These are phyloP conservation scores for Hymenoscyphus fructigenus DNA, from an alignment of 2,329 filamentous ascomycete genomes.

Conservation along the genomic window DNA sequence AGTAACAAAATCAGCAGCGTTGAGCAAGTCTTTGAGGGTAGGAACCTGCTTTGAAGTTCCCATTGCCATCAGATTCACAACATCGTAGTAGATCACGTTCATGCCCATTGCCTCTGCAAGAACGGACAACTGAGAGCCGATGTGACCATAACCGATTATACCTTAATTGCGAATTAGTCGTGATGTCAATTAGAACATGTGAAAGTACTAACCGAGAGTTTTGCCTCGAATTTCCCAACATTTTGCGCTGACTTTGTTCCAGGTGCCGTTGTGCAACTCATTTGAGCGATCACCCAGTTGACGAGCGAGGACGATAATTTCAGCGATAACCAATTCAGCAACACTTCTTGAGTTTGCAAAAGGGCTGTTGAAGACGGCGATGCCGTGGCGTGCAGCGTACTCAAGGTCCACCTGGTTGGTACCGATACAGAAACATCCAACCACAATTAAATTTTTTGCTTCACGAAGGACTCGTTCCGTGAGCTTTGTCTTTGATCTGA, in stretches of 20 bases:
- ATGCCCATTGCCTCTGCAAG: constrained; percentile 97
- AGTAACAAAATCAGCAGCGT: constrained; percentile 85
- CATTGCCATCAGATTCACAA: constrained; percentile 90
- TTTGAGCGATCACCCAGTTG: constrained; percentile 91
- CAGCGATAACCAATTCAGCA: constrained; percentile 90
- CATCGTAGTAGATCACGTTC: constrained; percentile 96
- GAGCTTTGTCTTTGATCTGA: constrained; percentile 96
- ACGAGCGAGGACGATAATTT: constrained; percentile 88
- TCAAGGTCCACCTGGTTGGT: constrained; percentile 93
- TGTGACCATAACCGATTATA: constrained; percentile 96
- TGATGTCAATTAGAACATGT: not conserved
- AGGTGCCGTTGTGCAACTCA: constrained; percentile 90
- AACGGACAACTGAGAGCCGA: constrained; percentile 93
- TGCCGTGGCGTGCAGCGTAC: constrained; percentile 79
- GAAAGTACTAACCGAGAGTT: constrained; percentile 67
- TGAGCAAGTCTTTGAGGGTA: constrained; percentile 72
- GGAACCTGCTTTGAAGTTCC: constrained; percentile 84
- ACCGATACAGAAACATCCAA: constrained; percentile 98
- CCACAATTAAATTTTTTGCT: constrained; percentile 90
- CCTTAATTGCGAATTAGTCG: constrained; percentile 43
- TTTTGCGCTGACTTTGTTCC: constrained; percentile 96
- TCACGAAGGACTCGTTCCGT: constrained; percentile 79
- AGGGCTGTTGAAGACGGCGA: constrained; percentile 98
- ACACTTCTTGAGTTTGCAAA: constrained; percentile 98
- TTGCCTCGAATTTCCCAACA: constrained; percentile 99